These are phyloP conservation scores for Termitomyces sp. DNA, from an alignment of 768 basidiomycete species.

Conservation along the genomic window DNA sequence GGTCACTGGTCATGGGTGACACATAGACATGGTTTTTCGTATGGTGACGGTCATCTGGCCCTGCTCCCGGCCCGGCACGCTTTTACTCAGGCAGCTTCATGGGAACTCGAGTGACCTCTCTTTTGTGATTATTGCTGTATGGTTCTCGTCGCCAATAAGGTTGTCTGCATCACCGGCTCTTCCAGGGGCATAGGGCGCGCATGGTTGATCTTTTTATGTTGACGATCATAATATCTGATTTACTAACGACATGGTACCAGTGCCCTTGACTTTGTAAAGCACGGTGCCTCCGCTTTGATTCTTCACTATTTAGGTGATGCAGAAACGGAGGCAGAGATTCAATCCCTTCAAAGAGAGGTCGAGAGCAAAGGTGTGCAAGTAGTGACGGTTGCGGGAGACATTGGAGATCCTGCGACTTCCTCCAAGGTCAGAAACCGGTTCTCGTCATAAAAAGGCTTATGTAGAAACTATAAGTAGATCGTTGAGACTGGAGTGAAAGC, in stretches of 20 bases:
- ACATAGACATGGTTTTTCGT: not conserved
- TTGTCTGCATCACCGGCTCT: slow-evolving; percentile 70
- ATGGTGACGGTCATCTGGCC: not conserved
- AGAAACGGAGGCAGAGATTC: slow-evolving; percentile 44
- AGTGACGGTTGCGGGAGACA: slow-evolving; percentile 58
- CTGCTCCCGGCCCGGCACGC: not conserved
- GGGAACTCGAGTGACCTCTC: not conserved
- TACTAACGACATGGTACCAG: slow-evolving; percentile 8
- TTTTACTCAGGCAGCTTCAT: not conserved
- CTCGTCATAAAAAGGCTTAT: not conserved
- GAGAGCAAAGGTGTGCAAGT: slow-evolving; percentile 31
- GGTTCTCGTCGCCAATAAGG: slow-evolving; percentile 44
- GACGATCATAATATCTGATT: not conserved
- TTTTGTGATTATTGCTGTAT: slow-evolving; percentile 15
- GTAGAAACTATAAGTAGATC: slow-evolving; percentile 36
- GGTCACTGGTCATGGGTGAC: slow-evolving; percentile 5
- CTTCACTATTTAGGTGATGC: slow-evolving; percentile 65
- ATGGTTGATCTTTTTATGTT: slow-evolving; percentile 28
- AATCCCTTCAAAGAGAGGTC: slow-evolving; percentile 40
- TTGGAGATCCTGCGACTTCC: slow-evolving; percentile 51
- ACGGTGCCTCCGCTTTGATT: slow-evolving; percentile 59
- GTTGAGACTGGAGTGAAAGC: slow-evolving; percentile 51
- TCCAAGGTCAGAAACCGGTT: slow-evolving; percentile 32
- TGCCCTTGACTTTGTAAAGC: slow-evolving; percentile 56
- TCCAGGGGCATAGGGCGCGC: slow-evolving; percentile 71